These are phyloP conservation scores for Fusarium avenaceum DNA, from an alignment of 2,329 filamentous ascomycete species.

Conservation along the genomic window DNA sequence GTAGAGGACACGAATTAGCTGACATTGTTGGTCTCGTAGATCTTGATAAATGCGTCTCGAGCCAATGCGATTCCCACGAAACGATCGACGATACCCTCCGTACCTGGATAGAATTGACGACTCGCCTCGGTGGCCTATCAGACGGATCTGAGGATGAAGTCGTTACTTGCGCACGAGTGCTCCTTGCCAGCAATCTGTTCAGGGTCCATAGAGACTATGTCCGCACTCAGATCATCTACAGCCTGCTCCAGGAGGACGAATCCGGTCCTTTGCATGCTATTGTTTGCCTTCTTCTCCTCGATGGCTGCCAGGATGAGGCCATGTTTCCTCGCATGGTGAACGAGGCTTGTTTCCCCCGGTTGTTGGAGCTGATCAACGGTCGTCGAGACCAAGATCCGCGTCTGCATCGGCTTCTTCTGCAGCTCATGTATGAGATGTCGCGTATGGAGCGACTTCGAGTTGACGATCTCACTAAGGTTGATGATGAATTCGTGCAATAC, in stretches of 20 bases:
- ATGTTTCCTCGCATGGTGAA: constrained; percentile 90
- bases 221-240: constrained; percentile 91
- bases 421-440: constrained; percentile 96
- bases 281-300: constrained; percentile 85
- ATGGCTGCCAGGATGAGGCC: constrained; percentile 82
- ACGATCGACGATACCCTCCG: constrained; percentile 87
- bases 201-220: constrained; percentile 84
- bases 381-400: constrained; percentile 74
- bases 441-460: constrained; percentile 84
- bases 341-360: constrained; percentile 84
- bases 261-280: constrained; percentile 83
- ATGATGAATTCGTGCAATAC: constrained; percentile 85
- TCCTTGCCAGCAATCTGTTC: constrained; percentile 84
- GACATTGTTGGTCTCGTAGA: constrained; percentile 54
- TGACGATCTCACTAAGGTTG: constrained; percentile 81
- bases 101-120: constrained; percentile 83
- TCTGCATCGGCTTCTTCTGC: constrained; percentile 84
- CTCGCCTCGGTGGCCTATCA: constrained; percentile 80
- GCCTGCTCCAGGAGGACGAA: constrained; percentile 91
- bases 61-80: constrained; percentile 66
- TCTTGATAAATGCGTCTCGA: constrained; percentile 62
- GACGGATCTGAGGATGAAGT: constrained; percentile 83
- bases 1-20: constrained; percentile 28
- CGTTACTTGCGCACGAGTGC: constrained; percentile 81
- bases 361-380: constrained; percentile 83